Base-by-base conservation (phyloP, 257 asterid species). In the Haberlea rhodopensis region DNA sequence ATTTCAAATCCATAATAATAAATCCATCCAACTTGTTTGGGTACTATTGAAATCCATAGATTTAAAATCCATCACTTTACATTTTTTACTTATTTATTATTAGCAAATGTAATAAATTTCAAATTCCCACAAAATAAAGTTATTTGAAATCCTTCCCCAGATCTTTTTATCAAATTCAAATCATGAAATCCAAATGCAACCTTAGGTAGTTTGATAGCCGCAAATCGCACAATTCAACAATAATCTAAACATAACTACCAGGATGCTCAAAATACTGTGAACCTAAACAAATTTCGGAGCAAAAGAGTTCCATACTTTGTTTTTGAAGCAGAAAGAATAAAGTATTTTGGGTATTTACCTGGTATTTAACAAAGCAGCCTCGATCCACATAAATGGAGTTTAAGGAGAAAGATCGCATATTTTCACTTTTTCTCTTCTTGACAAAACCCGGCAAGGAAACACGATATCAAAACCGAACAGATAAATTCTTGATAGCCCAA, bases 311-410 rank as follows among this genome's bases (percentile, higher is more conserved):
- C 20, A 57, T 9, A 32, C 5, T 32, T 13, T 8, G 40, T 48
- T n/a, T 20, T 31, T 21, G 48, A 57, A 19, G 22, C 32, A 8
- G 22, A 7, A 59, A 31, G 3, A 21, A 20, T 37, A 15, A 61
- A 3, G 5, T 5, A 43, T 26, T 43, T 27, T 0, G 48, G 5
- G 31, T 19, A n/a, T 27, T 20, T 67, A 67, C 72, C 71, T 56
- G 64, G 53, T 11, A 34, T 10, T 57, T 67, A 19, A 64, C 32
- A 52, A 64, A 64, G 69, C 29, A 20, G 20, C 52, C 60, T 40
- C 29, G 63, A 43, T 43, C 63, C 43, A 25, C 16, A 18, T 29
- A 66, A 16, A 51, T 45, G 21, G 65, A 57, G 21, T 23, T 27
- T n/a, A 57, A 67, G 45, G 72, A 21, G 51, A 57, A 43, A 45